Evolutionary conservation across 768 basidiomycete species (phyloP).

Genomic region (Boletus barrowsii): DNA sequence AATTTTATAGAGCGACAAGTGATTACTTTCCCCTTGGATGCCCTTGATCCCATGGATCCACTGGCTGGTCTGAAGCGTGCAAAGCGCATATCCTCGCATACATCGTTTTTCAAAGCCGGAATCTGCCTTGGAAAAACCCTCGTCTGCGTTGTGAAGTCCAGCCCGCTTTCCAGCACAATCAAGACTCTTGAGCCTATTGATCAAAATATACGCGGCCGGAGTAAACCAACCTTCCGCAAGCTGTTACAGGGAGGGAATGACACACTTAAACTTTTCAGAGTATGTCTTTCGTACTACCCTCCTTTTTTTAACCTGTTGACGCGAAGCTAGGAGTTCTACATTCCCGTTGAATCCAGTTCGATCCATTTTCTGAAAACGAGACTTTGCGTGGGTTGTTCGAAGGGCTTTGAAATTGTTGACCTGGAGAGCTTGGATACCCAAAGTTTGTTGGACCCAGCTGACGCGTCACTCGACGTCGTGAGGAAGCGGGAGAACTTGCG

Average conservation of each 20-base stretch:
- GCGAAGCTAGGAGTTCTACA: constrained; percentile 84
- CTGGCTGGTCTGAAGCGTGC: constrained; percentile 89
- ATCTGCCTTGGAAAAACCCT: constrained; percentile 86
- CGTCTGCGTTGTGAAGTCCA: constrained; percentile 96
- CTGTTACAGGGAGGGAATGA: constrained; percentile 93
- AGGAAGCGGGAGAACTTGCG: constrained; percentile 82
- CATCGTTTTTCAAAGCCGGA: constrained; percentile 97
- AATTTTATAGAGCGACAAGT: constrained; percentile 81
- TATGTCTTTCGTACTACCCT: constrained; percentile 28
- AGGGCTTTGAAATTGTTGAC: constrained; percentile 98
- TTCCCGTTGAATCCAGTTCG: constrained; percentile 94
- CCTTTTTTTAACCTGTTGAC: neutral
- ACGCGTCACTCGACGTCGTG: constrained; percentile 90
- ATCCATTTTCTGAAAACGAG: constrained; percentile 97
- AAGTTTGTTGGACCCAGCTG: constrained; percentile 89
- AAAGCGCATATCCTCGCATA: constrained; percentile 93
- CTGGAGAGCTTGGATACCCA: constrained; percentile 96
- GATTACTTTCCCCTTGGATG: constrained; percentile 92
- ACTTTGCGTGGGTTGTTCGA: constrained; percentile 94
- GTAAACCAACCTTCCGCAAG: constrained; percentile 92
- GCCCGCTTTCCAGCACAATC: constrained; percentile 93
- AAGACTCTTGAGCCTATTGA: constrained; percentile 97
- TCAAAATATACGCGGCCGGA: constrained; percentile 71
- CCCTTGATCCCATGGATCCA: constrained; percentile 86
- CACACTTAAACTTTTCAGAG: constrained; percentile 88